Base-by-base conservation (phyloP, 83 land plant species). In the Picea engelmannii region DNA sequence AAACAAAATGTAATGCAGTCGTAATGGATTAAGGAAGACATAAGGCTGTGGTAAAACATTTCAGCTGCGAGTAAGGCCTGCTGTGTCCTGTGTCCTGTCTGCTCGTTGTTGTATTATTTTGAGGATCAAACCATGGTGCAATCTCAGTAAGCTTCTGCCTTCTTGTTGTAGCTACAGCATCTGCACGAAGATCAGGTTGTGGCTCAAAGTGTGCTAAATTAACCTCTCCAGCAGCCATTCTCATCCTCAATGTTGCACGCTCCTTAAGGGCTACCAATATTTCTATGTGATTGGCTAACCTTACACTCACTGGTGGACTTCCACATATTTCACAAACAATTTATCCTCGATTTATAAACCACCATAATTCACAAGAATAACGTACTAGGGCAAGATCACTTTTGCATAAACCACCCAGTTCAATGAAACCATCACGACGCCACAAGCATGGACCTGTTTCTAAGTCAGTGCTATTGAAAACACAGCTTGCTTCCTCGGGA, bases 291-390 rank as follows among this genome's bases (percentile, higher is more conserved):
- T 93, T 93, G 13, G 79, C 71, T 44, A 58, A 40, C 85, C 82
- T 84, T 31, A 93, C 71, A 81, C 87, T 91, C 82, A 78, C 84
- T 9, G 95, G 87, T 35, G 78, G 27, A 81, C 40, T 64, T 31
- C 95, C 92, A 81, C 95, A 93, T 38, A 93, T 91, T 88, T 93
- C 95, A 85, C 95, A 93, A 63, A 88, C 64, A 44, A 91, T 82
- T 18, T 93, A 93, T 65, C 92, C 93, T 79, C 84, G 93, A 85
- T 75, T 93, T 13, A 91, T 70, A 82, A 93, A 93, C 95, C 95
- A 93, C 73, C 92, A 86, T 15, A 93, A 81, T 5, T 85, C 92
- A 85, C 95, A 93, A 61, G 92, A 89, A 87, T 93, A 93, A 78
- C 91, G 95, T 20, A 83, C 90, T n/a, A 89, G 59, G 63, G 93